Evolutionary conservation across 805 yeast genomes (phyloP), one percentile per base, ranked within the genome.

Genomic region (Candida nonsorbophila): DNA sequence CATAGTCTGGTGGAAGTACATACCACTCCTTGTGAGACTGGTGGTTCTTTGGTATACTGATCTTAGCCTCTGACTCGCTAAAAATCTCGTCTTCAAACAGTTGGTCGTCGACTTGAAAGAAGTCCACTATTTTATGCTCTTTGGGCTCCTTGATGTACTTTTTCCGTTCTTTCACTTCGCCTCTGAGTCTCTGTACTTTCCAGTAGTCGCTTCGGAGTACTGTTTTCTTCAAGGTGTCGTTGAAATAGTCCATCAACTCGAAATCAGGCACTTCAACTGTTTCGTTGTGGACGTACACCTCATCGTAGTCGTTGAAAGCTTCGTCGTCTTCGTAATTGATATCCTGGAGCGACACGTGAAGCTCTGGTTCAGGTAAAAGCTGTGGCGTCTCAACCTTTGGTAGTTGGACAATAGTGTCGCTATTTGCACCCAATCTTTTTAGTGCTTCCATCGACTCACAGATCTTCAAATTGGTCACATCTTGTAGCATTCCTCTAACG

Each of bases 21-120:
- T 18, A 11, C 13, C 5, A 13, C 12, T 19, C 29, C 11, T 10
- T 19, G 14, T 6, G 12, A 6, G 9, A 26, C 16, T n/a, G n/a
- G n/a, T n/a, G n/a, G n/a, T n/a, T n/a, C n/a, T n/a, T n/a, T 17
- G 29, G 29, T 8, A 26, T 19, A 12, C 15, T 7, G 6, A 26
- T 26, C 20, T 26, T 26, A 12, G 29, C 29, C 8, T n/a, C 22
- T 10, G 29, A 26, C 14, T 7, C 14, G 8, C 14, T 11, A 13
- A 26, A 26, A 11, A 26, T 14, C 5, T n/a, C 29, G 9, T 28
- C 27, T 18, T 28, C 32, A 11, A 21, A 22, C 8, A 14, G 15
- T 9, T 8, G 12, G 4, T 28, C 32, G 7, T 22, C 27, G 10
- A 16, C 26, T 11, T 17, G 13, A 16, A 9, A 13, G 11, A 27